Percentiles rank a stretch among this genome's conserved stretches.
These are phyloP conservation scores for Naganishia sp. DNA, from an alignment of 1,284 basidiomycete species.

Conservation along the genomic window DNA sequence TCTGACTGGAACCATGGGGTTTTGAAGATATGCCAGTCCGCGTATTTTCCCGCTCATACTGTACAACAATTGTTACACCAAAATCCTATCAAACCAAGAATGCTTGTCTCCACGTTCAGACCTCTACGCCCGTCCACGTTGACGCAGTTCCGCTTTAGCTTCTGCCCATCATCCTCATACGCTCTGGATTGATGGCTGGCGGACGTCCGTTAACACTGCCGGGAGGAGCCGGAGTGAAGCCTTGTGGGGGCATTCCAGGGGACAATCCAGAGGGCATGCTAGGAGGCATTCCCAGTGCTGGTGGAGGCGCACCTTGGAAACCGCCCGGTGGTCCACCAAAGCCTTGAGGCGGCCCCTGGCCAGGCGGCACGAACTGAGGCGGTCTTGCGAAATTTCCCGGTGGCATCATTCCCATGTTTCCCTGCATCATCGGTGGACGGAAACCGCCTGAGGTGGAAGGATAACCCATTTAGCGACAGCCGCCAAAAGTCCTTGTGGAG, in stretches of 20 bases:
- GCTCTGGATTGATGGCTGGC: conserved; percentile 33
- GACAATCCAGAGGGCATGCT: conserved; percentile 1
- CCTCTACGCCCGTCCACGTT: too few species aligned
- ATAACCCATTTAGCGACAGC: too few species aligned
- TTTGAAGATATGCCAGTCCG: too few species aligned
- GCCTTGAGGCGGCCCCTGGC: conserved; percentile 16
- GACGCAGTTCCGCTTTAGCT: neutral
- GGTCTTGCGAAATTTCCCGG: conserved; percentile 24
- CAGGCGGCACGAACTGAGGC: conserved; percentile 11
- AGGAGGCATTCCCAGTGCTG: conserved; percentile 18
- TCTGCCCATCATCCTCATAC: conserved; percentile 35
- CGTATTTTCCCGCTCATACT: neutral
- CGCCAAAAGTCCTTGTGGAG: too few species aligned
- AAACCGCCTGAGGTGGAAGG: conserved; percentile 7
- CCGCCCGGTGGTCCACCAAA: conserved; percentile 22
- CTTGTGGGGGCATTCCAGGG: conserved; percentile 18
- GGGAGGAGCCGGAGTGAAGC: conserved; percentile 29
- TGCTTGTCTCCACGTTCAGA: too few species aligned
- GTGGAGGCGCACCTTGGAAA: conserved; percentile 23
- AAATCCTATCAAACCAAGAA: neutral
- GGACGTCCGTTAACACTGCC: conserved; percentile 31
- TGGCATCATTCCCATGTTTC: conserved; percentile 16
- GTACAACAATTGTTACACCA: neutral
- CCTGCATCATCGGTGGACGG: conserved; percentile 29
- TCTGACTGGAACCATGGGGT: too few species aligned